phyloP scores from a whole-genome alignment of 495 filamentous ascomycete species.

The Bombardia bombarda region DNA sequence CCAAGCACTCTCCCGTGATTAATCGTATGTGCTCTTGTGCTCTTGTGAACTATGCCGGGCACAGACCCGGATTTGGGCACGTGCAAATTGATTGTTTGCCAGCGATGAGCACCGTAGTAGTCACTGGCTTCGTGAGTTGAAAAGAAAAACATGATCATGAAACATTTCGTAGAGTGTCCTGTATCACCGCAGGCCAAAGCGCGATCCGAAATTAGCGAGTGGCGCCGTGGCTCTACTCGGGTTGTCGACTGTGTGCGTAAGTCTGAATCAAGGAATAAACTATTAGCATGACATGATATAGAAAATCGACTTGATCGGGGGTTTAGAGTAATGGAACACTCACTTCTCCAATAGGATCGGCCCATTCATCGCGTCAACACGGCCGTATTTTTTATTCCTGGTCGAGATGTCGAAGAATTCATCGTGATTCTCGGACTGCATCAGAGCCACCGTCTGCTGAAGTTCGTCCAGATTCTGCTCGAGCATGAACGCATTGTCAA shows the following conservation, averaged over 20 bases:
- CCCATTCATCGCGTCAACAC: constrained; percentile 84
- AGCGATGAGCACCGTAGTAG: too few relatives aligned
- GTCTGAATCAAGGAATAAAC: constrained; percentile 28
- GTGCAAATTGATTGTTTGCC: too few relatives aligned
- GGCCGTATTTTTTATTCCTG: constrained; percentile 84
- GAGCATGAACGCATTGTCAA: constrained; percentile 70
- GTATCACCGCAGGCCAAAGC: constrained; percentile 62
- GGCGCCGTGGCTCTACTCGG: constrained; percentile 49
- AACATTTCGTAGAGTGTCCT: too few relatives aligned
- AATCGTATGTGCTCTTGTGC: too few relatives aligned
- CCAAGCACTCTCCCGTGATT: too few relatives aligned
- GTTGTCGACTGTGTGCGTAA: constrained; percentile 55
- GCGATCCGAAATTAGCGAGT: constrained; percentile 57
- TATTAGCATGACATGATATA: neutral
- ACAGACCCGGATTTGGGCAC: too few relatives aligned
- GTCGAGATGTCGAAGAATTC: constrained; percentile 88
- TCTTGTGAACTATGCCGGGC: too few relatives aligned
- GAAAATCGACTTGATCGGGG: neutral
- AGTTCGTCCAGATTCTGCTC: constrained; percentile 84
- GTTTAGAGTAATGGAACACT: too few relatives aligned
- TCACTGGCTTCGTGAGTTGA: too few relatives aligned
- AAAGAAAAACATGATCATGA: too few relatives aligned
- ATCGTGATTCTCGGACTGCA: constrained; percentile 81
- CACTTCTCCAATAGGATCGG: constrained; percentile 84
- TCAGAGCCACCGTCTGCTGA: constrained; percentile 77